Base-by-base conservation (phyloP, 352 stramenopile genomes). In the Blastocystis sp. region DNA sequence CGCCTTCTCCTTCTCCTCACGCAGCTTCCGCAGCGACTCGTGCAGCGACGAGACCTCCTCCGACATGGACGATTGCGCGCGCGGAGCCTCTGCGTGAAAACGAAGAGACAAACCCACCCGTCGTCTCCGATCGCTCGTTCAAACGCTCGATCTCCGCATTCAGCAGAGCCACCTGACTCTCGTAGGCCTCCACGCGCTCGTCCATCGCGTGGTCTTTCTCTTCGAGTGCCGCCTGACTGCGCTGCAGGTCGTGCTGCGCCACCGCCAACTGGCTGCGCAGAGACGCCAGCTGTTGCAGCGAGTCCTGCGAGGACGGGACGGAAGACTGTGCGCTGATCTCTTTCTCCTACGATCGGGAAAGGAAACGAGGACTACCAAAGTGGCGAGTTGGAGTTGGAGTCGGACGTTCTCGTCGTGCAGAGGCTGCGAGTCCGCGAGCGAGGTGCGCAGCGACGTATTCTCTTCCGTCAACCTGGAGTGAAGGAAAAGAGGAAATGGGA, bases 301-400 rank as follows among this genome's bases (percentile, higher is more conserved):
- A 63, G 21, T 24, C 3, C 18, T 63, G 18, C 21, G n/a, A 14
- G 53, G n/a, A 16, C 8, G 53, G 53, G 8, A 78, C 67, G 8
- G 67, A 78, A 27, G 56, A 78, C 36, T 63, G 57, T 24, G 46
- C 24, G 21, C 57, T 78, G 67, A 78, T 78, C 42, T 78, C 67
- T 27, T 78, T 78, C 34, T 57, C 49, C 67, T 78, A 59, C 36
- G 18, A 32, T 78, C 42, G 57, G 6, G 24, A 21, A 8, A n/a
- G 3, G 18, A 0, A 21, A n/a, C 24, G 36, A 78, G 7, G 16
- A 21, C 16, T 24, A 78, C 67, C 8, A 78, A 40, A 3, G 67
- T 78, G 14, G 67, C 67, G 16, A 78, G 56, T n/a, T 78, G 67
- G 9, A 78, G 42, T 32, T 59, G 67, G 18, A 78, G 40, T n/a